Evolutionary conservation across 148 eudicot genomes (phyloP).

Genomic region (Persicaria maculosa): DNA sequence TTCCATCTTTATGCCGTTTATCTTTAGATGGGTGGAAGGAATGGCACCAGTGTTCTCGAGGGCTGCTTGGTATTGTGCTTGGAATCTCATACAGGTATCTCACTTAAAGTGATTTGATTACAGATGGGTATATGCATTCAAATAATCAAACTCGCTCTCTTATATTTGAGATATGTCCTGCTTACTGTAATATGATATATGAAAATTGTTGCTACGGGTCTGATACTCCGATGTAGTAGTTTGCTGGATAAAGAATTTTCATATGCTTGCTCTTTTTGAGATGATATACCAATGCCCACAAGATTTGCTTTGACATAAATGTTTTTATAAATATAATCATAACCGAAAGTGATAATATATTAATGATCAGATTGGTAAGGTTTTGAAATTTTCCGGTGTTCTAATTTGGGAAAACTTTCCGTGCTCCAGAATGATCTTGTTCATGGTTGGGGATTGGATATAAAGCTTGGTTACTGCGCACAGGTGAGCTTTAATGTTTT

Average conservation of each 20-base stretch:
- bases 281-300: neutral
- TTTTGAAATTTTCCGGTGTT: neutral
- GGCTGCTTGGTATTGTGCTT: constrained; percentile 94
- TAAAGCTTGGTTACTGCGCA: constrained; percentile 98
- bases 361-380: neutral
- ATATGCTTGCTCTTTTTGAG: neutral
- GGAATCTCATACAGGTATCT: constrained; percentile 96
- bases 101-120: neutral
- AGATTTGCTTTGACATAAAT: neutral
- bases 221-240: neutral
- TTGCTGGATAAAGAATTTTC: neutral
- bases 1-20: constrained; percentile 26
- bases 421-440: constrained; percentile 89
- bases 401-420: neutral
- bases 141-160: neutral
- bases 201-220: neutral
- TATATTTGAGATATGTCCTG: neutral
- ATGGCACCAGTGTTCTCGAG: constrained; percentile 99
- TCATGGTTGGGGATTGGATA: constrained; percentile 99
- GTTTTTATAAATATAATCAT: neutral
- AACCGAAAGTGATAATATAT: neutral
- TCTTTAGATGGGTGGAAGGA: constrained; percentile 77
- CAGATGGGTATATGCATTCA: neutral
- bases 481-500: constrained; percentile 46
- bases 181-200: neutral